phyloP scores from a whole-genome alignment of 345 rosid genomes.

The Eutrema heterophyllum region DNA sequence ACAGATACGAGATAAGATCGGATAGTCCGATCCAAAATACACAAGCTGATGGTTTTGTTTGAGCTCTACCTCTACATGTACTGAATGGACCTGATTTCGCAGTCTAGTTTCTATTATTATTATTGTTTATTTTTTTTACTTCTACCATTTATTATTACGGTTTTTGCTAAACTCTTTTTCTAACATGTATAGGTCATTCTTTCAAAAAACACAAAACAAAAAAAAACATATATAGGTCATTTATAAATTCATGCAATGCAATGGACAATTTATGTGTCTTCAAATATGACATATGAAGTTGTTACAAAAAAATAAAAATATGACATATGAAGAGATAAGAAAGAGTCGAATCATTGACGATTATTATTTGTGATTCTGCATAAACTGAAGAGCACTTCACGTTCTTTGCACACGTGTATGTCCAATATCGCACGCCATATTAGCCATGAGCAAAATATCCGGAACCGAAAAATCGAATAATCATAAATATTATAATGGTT shows the following conservation, averaged over 20 bases:
- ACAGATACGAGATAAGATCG: no score
- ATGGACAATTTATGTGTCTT: neutral
- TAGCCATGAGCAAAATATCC: no score
- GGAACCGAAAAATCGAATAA: no score
- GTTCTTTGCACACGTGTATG: slow-evolving; percentile 30
- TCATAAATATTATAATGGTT: no score
- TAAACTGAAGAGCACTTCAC: slow-evolving; percentile 14
- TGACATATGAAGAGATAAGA: slow-evolving; percentile 8
- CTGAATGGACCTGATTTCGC: no score
- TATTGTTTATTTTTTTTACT: neutral
- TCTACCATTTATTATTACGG: neutral
- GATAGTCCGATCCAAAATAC: no score
- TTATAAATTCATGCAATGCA: neutral
- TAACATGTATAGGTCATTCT: no score
- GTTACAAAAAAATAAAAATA: neutral
- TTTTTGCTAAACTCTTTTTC: neutral
- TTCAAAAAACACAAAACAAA: no score
- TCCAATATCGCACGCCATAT: slow-evolving; percentile 15
- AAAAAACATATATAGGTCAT: neutral
- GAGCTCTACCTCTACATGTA: no score
- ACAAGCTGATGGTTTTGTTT: no score
- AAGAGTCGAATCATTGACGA: slow-evolving; percentile 22
- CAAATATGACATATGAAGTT: neutral
- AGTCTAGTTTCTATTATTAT: no score
- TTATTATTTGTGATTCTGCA: slow-evolving; percentile 16